These are phyloP conservation scores for Piper longum DNA, from an alignment of 164 flowering plant genomes.

Conservation along the genomic window DNA sequence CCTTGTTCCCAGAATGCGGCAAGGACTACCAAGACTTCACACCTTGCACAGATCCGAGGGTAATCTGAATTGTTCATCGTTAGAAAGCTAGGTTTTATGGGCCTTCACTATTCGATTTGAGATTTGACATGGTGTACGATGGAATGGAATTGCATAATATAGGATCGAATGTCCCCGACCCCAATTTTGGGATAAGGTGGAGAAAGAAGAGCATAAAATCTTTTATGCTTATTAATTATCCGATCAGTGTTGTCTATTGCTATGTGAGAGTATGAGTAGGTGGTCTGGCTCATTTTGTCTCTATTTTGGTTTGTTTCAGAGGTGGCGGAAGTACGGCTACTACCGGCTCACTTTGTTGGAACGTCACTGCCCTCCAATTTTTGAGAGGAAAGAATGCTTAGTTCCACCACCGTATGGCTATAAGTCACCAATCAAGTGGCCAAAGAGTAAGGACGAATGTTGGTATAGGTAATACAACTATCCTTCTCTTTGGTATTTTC, in stretches of 20 bases:
- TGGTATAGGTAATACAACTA: conserved; percentile 72
- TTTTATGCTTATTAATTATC: not conserved
- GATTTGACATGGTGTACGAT: too few relatives aligned
- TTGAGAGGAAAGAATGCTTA: conserved; percentile 80
- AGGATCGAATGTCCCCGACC: too few relatives aligned
- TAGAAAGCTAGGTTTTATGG: too few relatives aligned
- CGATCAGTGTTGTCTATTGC: not conserved
- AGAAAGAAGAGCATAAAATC: too few relatives aligned
- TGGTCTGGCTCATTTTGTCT: not conserved
- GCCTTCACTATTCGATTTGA: too few relatives aligned
- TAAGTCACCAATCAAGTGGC: conserved; percentile 88
- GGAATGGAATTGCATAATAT: too few relatives aligned
- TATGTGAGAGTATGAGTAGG: not conserved
- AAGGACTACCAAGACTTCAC: conserved; percentile 80
- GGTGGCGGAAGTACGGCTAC: conserved; percentile 72
- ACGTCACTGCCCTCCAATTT: conserved; percentile 88
- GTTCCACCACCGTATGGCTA: conserved; percentile 93
- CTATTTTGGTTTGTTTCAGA: conserved; percentile 18
- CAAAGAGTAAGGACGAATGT: conserved; percentile 78
- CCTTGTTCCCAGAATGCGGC: conserved; percentile 57
- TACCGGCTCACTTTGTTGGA: conserved; percentile 83
- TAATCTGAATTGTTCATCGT: conserved; percentile 11
- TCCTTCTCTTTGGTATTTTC: not conserved
- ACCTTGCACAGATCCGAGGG: conserved; percentile 98
- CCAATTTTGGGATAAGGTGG: too few relatives aligned